Evolutionary conservation across 2,329 filamentous ascomycete species (phyloP), one percentile per base, ranked within the genome.

Genomic region (Ramularia endophylla): DNA sequence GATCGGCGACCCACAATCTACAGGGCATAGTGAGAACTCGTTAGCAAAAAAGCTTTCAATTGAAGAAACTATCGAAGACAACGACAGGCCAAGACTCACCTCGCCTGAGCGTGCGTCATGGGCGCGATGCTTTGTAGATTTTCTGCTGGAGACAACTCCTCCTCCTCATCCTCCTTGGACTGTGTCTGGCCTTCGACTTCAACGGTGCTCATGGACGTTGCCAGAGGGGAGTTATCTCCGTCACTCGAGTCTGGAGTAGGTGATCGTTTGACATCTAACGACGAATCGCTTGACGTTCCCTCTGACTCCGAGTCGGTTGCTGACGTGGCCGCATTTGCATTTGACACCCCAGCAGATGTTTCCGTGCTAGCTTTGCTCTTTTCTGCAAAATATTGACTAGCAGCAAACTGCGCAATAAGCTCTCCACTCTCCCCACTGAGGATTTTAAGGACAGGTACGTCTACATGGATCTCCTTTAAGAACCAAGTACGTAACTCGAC

Each of bases 401-500:
- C 47, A 20, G 41, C 47, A 36, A 42, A 44, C 7, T 36, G 33
- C 35, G 45, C 48, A 15, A 51, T 44, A 8, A 25, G 34, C 11
- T 41, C 40, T 13, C 40, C 46, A 13, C 42, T 44, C 17, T 44
- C 46, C 22, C 48, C 46, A 13, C 46, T 40, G 8, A 51, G 15
- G 3, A 75, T 60, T 42, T 70, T 69, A 3, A 75, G 55, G 2
- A 74, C 64, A 0, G 70, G 67, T 1, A 75, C 61, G 33, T 75
- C 66, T 0, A 67, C 54, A 0, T 66, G 45, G 0, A 74, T 33
- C 27, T 69, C 58, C 39, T 71, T 70, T n/a, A 66, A 28, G 43
- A 75, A 70, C 73, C 73, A 77, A 2, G 65, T 56, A 1, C 72
- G 66, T 2, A 69, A 37, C 16, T 66, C 63, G 2, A 68, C 65